Evolutionary conservation across 73 alveolate species (phyloP).

Genomic region (Symbiodinium pilosum): DNA sequence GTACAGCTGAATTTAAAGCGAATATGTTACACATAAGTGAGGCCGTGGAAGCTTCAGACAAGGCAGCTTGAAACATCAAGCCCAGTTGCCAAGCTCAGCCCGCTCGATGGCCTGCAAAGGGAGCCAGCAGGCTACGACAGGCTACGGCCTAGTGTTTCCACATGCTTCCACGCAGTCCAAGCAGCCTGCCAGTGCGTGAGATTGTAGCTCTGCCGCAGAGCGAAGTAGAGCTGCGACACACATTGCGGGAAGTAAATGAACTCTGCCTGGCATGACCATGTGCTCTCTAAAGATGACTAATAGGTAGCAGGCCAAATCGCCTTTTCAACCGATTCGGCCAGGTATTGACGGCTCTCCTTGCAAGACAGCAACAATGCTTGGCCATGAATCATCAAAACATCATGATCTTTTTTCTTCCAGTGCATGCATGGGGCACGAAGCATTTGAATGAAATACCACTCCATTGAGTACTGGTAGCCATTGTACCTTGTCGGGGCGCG

Average conservation of each 20-base stretch:
- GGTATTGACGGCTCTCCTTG: constrained; percentile 30
- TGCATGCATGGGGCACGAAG: not conserved
- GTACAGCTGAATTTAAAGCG: too few species aligned
- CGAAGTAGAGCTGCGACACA: constrained; percentile 86
- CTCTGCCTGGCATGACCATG: constrained; percentile 26
- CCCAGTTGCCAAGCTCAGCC: constrained; percentile 42
- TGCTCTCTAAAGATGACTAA: not conserved
- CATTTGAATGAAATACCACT: constrained; percentile 85
- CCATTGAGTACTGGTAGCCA: constrained; percentile 94
- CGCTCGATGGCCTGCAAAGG: constrained; percentile 61
- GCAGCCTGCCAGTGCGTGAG: constrained; percentile 86
- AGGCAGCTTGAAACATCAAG: not conserved
- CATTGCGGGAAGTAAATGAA: constrained; percentile 88
- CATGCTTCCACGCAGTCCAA: not conserved
- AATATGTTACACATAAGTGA: too few species aligned
- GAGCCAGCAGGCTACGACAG: not conserved
- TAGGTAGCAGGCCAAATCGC: not conserved
- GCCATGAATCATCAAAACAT: too few species aligned
- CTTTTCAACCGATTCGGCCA: constrained; percentile 4
- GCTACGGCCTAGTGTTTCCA: not conserved
- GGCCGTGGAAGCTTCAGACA: too few species aligned
- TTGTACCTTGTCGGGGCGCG: not conserved
- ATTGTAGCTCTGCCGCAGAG: constrained; percentile 27
- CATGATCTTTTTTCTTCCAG: too few species aligned
- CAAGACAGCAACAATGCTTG: not conserved